phyloP scores from a whole-genome alignment of 2,329 filamentous ascomycete species.

The Aureobasidium pullulans region DNA sequence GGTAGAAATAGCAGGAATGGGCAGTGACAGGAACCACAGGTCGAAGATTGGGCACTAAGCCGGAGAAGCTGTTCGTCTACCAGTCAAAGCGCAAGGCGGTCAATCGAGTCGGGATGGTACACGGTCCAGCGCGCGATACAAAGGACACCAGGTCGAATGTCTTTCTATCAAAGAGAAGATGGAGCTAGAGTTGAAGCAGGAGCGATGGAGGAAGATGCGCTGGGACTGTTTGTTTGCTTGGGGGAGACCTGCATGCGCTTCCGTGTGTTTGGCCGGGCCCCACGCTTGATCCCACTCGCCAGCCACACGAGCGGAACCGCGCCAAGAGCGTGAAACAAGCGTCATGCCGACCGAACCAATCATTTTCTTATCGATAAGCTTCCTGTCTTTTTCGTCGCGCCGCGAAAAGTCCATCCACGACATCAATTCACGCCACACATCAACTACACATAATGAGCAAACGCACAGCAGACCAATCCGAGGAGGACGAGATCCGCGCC shows the following conservation, averaged over 20 bases:
- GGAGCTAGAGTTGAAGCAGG: not conserved
- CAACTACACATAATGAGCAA: conserved; percentile 48
- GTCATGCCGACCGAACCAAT: not conserved
- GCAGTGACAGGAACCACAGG: not conserved
- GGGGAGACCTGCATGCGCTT: not conserved
- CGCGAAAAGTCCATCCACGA: not conserved
- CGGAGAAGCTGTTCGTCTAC: conserved; percentile 5
- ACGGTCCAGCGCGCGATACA: conserved; percentile 7
- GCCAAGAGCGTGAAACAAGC: too few species aligned
- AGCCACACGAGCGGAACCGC: not conserved
- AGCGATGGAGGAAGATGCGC: not conserved
- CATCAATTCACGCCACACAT: conserved; percentile 17
- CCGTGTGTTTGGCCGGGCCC: too few species aligned
- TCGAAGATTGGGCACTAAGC: conserved; percentile 5
- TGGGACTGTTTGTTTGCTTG: not conserved
- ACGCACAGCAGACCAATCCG: conserved; percentile 47
- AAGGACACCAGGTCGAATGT: not conserved
- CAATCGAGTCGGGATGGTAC: not conserved
- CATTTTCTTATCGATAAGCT: conserved; percentile 13
- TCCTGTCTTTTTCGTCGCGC: not conserved
- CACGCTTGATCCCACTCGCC: not conserved
- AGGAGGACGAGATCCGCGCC: conserved; percentile 40
- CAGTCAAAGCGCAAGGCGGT: conserved; percentile 11
- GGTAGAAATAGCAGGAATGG: conserved; percentile 2
- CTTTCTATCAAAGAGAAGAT: not conserved